Evolutionary conservation across 108 stramenopile genomes (phyloP), one percentile per base, ranked within the genome.

Genomic region (Nitzschia palea): DNA sequence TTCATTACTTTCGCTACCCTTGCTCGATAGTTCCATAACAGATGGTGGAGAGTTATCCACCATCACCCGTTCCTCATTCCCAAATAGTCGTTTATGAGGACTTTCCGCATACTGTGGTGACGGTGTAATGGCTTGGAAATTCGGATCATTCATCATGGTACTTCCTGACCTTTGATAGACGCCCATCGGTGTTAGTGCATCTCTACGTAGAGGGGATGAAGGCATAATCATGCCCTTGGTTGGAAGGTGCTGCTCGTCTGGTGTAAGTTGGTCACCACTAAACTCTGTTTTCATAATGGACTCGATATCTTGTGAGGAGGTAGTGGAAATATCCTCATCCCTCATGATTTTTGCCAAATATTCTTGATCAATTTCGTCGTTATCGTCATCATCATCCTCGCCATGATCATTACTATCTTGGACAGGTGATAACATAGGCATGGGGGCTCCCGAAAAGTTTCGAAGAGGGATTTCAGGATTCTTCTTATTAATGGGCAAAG

Each of bases 231-330:
- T n/a, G n/a, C n/a, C n/a, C n/a, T n/a, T n/a, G 25, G 47, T 20
- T 4, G 15, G 47, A 48, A 20, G 18, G 18, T 48, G 4, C n/a
- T 48, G 18, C 47, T 4, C 9, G 4, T 4, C 15, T 18, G 47
- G 47, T 18, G 15, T 20, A 48, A 20, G 9, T 5, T 20, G 8
- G 18, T 20, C 22, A 12, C 15, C 57, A 40, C 57, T 59, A 20
- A 59, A 59, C 23, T 59, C 57, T 23, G 33, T 23, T 22, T 59
- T 33, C 33, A 59, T 59, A 12, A 59, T 3, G 33, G 57, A 59
- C 8, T 59, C 35, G 17, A 59, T 8, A 59, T 59, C 57, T 31
- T 59, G 57, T 14, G 57, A 59, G n/a, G 57, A 59, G 3, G 57
- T 59, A 3, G 57, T 59, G 27, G 55, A 55, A 5, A 20, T 5